Evolutionary conservation across 2,329 filamentous ascomycete genomes (phyloP).

Genomic region (Cadophora luteo-olivacea): DNA sequence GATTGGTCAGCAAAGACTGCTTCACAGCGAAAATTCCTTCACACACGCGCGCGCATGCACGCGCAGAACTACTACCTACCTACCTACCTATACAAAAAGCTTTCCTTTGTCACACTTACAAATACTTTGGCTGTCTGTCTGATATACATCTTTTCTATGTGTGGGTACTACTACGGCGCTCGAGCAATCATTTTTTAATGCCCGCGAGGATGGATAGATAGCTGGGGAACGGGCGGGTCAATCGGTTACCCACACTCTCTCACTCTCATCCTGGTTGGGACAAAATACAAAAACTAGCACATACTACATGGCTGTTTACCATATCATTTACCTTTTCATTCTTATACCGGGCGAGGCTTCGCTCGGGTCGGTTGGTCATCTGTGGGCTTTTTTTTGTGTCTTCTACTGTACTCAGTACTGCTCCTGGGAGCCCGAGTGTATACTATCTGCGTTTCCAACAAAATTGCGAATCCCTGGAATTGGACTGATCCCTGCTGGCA

Average conservation of each 20-base stretch:
- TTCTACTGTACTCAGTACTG: background rate
- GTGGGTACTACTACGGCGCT: background rate
- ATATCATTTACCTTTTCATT: background rate
- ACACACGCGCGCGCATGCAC: background rate
- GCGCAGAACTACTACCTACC: slow-evolving; percentile 1
- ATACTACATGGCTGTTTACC: slow-evolving; percentile 3
- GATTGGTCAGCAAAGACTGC: slow-evolving; percentile 29
- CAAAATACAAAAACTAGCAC: slow-evolving; percentile 11
- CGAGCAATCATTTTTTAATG: background rate
- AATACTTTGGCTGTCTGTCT: slow-evolving; percentile 10
- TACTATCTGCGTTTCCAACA: background rate
- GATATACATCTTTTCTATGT: background rate
- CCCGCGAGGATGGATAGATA: background rate
- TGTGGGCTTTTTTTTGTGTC: background rate
- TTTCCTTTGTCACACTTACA: slow-evolving; percentile 32
- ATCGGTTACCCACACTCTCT: background rate
- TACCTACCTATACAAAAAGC: slow-evolving; percentile 4
- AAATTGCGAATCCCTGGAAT: background rate
- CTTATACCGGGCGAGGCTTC: background rate
- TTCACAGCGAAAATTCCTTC: slow-evolving; percentile 29
- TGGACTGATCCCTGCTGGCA: background rate
- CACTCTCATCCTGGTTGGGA: background rate
- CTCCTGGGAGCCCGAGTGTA: background rate
- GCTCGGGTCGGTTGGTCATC: background rate
- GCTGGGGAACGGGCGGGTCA: background rate